Base-by-base conservation (phyloP, 768 basidiomycete species). In the Rhizopogon vulgaris region DNA sequence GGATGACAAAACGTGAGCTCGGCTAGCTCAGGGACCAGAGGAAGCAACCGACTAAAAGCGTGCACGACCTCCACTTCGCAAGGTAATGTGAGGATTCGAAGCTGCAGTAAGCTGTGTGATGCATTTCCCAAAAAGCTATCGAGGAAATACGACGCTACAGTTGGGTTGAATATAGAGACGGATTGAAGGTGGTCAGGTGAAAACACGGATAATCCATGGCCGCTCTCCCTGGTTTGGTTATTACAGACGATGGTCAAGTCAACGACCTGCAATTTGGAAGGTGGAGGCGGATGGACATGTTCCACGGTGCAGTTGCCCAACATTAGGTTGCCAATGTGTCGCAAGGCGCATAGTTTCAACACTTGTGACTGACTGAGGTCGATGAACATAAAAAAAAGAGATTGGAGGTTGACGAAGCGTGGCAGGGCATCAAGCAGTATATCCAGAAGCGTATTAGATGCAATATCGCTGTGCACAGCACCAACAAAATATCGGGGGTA, bases 401-500 rank as follows among this genome's bases (percentile, higher is more conserved):
- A 32, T 37, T 27, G 30, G 14, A 52, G 32, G 18, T 52, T 52
- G 17, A 51, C 6, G 38, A 52, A 51, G 10, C 25, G 46, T 18
- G 51, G 51, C 10, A 52, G 48, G 12, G 47, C 17, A 27, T 52
- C 46, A 24, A 52, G 51, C 1, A 52, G 24, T 25, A 37, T 25
- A 46, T 52, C 38, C 14, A 46, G 8, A 34, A 46, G 18, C 17
- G 18, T 22, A 8, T 51, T 17, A 27, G 34, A 22, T 32, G 49
- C 24, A 25, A 38, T 46, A n/a, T 51, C 25, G 28, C 25, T 34
- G 28, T 18, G 18, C 22, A 27, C 45, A 6, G 27, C 47, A 37
- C 51, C 49, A 18, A 52, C 51, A 27, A 49, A 28, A 51, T 49
- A 38, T 18, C 47, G 48, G 6, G 51, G 46, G 12, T 24, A 50